phyloP scores from a whole-genome alignment of 2,329 filamentous ascomycete genomes.

The Didymosphaeria variabile region DNA sequence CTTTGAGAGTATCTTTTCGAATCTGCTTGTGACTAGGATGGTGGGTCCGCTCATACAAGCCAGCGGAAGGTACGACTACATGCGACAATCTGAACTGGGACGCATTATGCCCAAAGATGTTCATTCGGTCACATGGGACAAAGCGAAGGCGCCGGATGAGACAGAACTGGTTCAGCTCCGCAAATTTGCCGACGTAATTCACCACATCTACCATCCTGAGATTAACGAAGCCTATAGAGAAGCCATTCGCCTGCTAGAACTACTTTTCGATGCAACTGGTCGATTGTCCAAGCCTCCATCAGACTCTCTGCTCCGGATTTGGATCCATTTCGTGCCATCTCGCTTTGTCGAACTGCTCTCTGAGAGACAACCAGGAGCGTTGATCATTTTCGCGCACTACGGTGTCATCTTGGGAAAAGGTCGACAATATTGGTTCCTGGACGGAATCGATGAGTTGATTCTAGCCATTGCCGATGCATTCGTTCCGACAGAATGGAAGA shows the following conservation, averaged over 20 bases:
- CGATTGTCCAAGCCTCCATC: constrained; percentile 17
- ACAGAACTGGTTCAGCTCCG: constrained; percentile 23
- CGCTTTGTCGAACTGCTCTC: constrained; percentile 30
- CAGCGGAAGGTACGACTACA: constrained; percentile 11
- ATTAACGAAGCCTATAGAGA: constrained; percentile 26
- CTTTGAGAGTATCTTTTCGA: constrained; percentile 23
- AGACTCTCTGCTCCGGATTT: constrained; percentile 22
- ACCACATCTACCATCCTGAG: constrained; percentile 24
- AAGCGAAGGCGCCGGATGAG: constrained; percentile 7
- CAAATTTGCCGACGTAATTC: constrained; percentile 21
- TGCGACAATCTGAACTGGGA: constrained; percentile 20
- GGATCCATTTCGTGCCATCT: constrained; percentile 19
- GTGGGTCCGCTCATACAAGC: constrained; percentile 21
- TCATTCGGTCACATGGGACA: constrained; percentile 16
- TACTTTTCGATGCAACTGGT: constrained; percentile 15
- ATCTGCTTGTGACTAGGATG: constrained; percentile 21
- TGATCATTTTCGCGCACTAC: constrained; percentile 43
- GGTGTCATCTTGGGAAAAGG: constrained; percentile 32
- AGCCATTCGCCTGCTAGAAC: constrained; percentile 21
- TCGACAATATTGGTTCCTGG: constrained; percentile 26
- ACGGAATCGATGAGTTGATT: constrained; percentile 24
- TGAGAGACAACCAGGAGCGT: constrained; percentile 31
- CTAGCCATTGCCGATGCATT: constrained; percentile 22
- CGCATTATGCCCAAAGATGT: constrained; percentile 24
- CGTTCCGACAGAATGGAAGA: constrained; percentile 26